Base-by-base conservation (phyloP, 2,329 filamentous ascomycete species). In the Paecilomyces variotii region DNA sequence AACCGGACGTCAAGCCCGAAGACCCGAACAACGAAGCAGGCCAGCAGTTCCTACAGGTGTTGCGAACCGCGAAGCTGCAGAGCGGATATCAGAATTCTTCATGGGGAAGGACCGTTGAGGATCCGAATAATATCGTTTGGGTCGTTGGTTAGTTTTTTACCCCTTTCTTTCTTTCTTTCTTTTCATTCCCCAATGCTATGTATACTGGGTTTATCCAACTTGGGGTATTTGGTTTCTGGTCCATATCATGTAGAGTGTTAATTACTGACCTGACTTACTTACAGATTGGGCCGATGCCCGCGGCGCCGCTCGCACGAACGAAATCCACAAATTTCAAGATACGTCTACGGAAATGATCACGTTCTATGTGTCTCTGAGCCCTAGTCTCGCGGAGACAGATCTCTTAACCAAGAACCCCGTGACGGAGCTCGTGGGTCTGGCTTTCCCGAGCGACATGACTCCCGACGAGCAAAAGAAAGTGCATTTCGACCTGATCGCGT, bases 361-460 rank as follows among this genome's bases (percentile, higher is more conserved):
- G 4, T 52, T 75, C 58, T 71, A 68, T 62, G 64, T 69, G 10
- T 72, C 70, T 0, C 66, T 76, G 30, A 68, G 53, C 19, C 71
- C 72, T 4, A 53, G 67, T 1, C 62, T 65, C 57, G 60, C 62
- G 4, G 60, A 60, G 52, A 69, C 68, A 7, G 62, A 65, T n/a
- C 67, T 70, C 0, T 59, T 68, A 1, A 71, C 71, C 32, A 63
- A 68, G 19, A 71, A 74, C 45, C 79, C 81, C 1, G 70, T 81
- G 2, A 82, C 81, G 0, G 82, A 84, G 64, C 68, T 82, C 32
- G 69, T 75, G 9, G 72, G 71, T 0, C 70, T 80, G 30, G 76
- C 77, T 61, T 79, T 82, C 60, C 66, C 74, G 0, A 66, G 67
- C 28, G 64, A 73, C 25, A 61, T 72, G 55, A 62, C 70, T 3